These are phyloP conservation scores for Citrus mangshanensis DNA, from an alignment of 345 rosid genomes.

Conservation along the genomic window DNA sequence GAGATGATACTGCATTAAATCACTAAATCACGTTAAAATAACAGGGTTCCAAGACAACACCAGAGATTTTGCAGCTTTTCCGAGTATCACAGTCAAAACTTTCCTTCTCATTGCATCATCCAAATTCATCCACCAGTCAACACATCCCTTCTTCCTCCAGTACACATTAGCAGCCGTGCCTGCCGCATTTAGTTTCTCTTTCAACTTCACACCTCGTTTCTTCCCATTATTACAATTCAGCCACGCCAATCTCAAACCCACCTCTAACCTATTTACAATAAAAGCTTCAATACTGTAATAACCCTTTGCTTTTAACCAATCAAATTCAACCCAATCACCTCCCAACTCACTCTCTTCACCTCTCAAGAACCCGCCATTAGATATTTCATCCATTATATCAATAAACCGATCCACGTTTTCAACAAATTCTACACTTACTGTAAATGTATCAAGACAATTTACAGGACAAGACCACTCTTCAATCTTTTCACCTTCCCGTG, in stretches of 20 bases:
- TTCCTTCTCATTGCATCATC: constrained; percentile 48
- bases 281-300: constrained; percentile 79
- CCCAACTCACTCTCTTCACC: constrained; percentile 74
- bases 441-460: constrained; percentile 55
- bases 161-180: constrained; percentile 64
- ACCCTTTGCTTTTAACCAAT: constrained; percentile 85
- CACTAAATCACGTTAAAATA: background rate
- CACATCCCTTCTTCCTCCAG: constrained; percentile 88
- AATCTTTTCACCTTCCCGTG: constrained; percentile 58
- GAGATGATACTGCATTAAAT: background rate
- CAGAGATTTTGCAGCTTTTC: constrained; percentile 73
- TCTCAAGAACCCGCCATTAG: constrained; percentile 68
- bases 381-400: constrained; percentile 59
- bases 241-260: constrained; percentile 89
- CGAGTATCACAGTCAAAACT: constrained; percentile 40
- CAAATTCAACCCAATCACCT: constrained; percentile 77
- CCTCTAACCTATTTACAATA: constrained; percentile 80
- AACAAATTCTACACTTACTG: constrained; percentile 56
- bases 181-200: constrained; percentile 61
- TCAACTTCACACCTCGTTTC: constrained; percentile 76
- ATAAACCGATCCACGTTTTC: constrained; percentile 61
- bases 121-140: constrained; percentile 86
- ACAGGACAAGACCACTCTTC: constrained; percentile 51
- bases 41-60: constrained; percentile 36
- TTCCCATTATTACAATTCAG: constrained; percentile 56